phyloP scores from a whole-genome alignment of 2,329 filamentous ascomycete genomes.

The Phaeosphaeria sp. region DNA sequence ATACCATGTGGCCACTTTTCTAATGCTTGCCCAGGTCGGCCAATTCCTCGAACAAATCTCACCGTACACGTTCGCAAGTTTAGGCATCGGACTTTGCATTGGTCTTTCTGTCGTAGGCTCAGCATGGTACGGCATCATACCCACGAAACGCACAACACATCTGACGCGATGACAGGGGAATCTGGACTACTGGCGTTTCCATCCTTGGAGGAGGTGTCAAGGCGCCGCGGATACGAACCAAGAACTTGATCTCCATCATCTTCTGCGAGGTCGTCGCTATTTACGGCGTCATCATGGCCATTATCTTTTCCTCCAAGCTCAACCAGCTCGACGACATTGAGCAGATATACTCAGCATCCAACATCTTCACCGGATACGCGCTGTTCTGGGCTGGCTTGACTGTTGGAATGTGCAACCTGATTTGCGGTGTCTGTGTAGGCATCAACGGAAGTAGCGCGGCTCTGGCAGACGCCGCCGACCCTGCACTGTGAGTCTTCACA shows the following conservation, averaged over 20 bases:
- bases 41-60: conserved; percentile 93
- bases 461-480: conserved; percentile 91
- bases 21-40: conserved; percentile 68
- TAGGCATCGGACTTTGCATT: conserved; percentile 93
- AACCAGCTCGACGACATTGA: conserved; percentile 69
- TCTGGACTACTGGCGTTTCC: conserved; percentile 97
- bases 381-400: conserved; percentile 96
- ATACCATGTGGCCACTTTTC: conserved; percentile 10
- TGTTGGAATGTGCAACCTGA: conserved; percentile 92
- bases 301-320: conserved; percentile 94
- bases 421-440: conserved; percentile 95
- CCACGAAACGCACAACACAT: neutral
- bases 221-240: conserved; percentile 95
- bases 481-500: conserved; percentile 73
- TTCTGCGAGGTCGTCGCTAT: conserved; percentile 99
- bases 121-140: conserved; percentile 74
- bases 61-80: conserved; percentile 88
- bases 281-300: conserved; percentile 99
- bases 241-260: conserved; percentile 99
- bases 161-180: conserved; percentile 72
- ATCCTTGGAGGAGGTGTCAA: conserved; percentile 97
- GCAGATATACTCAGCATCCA: conserved; percentile 73
- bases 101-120: conserved; percentile 95
- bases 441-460: conserved; percentile 98
- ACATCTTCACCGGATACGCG: conserved; percentile 94